Base-by-base conservation (phyloP, 2,329 filamentous ascomycete genomes). In the Aspergillus brunneoviolaceus region DNA sequence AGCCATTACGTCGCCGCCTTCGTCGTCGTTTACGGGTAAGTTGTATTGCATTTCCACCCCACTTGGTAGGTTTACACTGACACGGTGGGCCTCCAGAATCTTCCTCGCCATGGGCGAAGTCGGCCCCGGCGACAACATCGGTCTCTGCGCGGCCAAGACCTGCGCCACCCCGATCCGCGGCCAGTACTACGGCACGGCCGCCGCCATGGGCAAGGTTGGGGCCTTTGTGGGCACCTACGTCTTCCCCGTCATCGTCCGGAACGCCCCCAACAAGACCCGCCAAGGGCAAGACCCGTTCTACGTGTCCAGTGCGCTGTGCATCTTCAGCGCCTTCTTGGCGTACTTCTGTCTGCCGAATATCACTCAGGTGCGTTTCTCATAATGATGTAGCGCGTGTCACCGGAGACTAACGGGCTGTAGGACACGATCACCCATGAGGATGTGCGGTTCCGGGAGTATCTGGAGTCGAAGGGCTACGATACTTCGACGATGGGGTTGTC, bases 41-140 rank as follows among this genome's bases (percentile, higher is more conserved):
- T 65, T 19, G 31, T 7, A 16, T 25, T 19, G 29, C 23, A 35
- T 35, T 35, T 12, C 33, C 33, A 35, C 10, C 14, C 33, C 7
- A 16, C 6, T 21, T 16, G 23, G 12, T 50, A 33, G 1, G 12
- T 27, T 5, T 4, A 12, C 33, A 35, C 51, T 55, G 53, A 61
- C 29, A 45, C 42, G 10, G 35, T 9, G 23, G 25, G 25, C 25
- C 25, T 27, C 48, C 49, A 78, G 85, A 16, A 82, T 95, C 64
- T 95, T 95, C 78, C 80, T 91, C 1, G 85, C 88, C 0, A 81
- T 94, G 1, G 91, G 91, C 53, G 91, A 95, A 74, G 77, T 96
- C 47, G 92, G 93, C 0, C 92, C 93, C 0, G 93, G 93, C 12
- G 90, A 96, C 79, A 96, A 96, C 74, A 96, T 96, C 67, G 92